Evolutionary conservation across 1,284 basidiomycete genomes (phyloP).

Genomic region (Trametes polyzona): DNA sequence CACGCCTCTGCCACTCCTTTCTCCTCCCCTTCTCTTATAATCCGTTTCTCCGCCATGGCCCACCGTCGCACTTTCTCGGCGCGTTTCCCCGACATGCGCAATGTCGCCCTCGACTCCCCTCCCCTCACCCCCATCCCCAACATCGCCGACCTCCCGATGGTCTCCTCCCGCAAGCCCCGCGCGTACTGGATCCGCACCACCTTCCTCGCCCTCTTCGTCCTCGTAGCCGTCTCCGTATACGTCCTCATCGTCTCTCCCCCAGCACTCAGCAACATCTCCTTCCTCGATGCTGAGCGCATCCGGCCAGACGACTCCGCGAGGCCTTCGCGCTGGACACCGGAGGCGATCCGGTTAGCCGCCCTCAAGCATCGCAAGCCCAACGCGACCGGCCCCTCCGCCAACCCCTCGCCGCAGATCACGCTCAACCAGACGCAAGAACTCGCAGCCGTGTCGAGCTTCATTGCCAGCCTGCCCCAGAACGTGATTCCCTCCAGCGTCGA

Average conservation of each 20-base stretch:
- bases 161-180: slow-evolving; percentile 29
- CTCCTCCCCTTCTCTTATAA: slow-evolving; percentile 14
- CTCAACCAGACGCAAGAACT: slow-evolving; percentile 70
- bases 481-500: slow-evolving; percentile 73
- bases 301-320: slow-evolving; percentile 21
- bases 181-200: slow-evolving; percentile 49
- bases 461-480: slow-evolving; percentile 80
- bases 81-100: slow-evolving; percentile 35
- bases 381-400: slow-evolving; percentile 20
- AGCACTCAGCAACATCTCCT: slow-evolving; percentile 44
- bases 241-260: slow-evolving; percentile 54
- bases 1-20: slow-evolving; percentile 30
- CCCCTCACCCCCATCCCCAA: slow-evolving; percentile 36
- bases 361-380: slow-evolving; percentile 32
- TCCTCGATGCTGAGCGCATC: slow-evolving; percentile 36
- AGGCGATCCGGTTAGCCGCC: slow-evolving; percentile 34
- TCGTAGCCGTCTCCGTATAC: slow-evolving; percentile 55
- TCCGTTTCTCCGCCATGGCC: slow-evolving; percentile 28
- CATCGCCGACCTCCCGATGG: slow-evolving; percentile 30
- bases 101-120: slow-evolving; percentile 33
- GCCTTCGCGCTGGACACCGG: slow-evolving; percentile 28
- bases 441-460: slow-evolving; percentile 76
- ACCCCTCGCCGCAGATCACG: slow-evolving; percentile 42
- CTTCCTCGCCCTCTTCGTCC: slow-evolving; percentile 52
- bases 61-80: slow-evolving; percentile 39